A percentile compares a stretch with the other conserved stretches of the same genome.
Conservation (phyloP, 78 protist species). For the Salpingoeca rosetta region DNA sequence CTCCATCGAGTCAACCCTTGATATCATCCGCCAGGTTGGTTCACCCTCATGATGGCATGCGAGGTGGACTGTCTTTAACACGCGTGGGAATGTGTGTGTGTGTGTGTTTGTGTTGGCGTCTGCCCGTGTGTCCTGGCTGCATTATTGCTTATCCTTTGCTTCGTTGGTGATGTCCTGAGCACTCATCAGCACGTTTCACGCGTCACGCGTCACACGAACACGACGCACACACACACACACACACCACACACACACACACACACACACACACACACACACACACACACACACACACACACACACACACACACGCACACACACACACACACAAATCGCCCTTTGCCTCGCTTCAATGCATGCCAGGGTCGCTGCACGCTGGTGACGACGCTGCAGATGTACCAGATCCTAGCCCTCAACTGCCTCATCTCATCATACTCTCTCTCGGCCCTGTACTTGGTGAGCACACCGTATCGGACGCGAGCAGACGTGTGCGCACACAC, state of each 20-base stretch:
- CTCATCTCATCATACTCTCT: conserved; percentile 78
- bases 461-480: conserved; percentile 83
- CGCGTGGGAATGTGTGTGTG: too few species aligned
- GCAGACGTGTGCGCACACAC: conserved; percentile 66
- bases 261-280: conserved; percentile 13
- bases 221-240: too few species aligned
- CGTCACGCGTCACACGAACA: too few species aligned
- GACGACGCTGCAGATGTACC: conserved; percentile 90
- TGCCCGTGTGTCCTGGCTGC: too few species aligned
- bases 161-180: too few species aligned
- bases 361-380: conserved; percentile 88
- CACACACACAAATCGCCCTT: not conserved
- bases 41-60: too few species aligned
- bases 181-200: too few species aligned
- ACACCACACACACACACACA: conserved; percentile 8
- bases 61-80: too few species aligned
- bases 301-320: not conserved
- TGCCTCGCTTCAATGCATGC: too few species aligned
- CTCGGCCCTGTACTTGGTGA: conserved; percentile 70
- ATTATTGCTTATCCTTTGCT: too few species aligned
- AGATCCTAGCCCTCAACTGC: conserved; percentile 90
- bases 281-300: conserved; percentile 14
- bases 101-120: too few species aligned
- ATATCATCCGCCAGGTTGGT: not conserved
- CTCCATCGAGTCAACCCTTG: not conserved